A percentile compares a stretch with the other conserved stretches of the same genome.
Conservation (phyloP, 2,329 filamentous ascomycete species). For the Paraconiothyrium brasiliense region DNA sequence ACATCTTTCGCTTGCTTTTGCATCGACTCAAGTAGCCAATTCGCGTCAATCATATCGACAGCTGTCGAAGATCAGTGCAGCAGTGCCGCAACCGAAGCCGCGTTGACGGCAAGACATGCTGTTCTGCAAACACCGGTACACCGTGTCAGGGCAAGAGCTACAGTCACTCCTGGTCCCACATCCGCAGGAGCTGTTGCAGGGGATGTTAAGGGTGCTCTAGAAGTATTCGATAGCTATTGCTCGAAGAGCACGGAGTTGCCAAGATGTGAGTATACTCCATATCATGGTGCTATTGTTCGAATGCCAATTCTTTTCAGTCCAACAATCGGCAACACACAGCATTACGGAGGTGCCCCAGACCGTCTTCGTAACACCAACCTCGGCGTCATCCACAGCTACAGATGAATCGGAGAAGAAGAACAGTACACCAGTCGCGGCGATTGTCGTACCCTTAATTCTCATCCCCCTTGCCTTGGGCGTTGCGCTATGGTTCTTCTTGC, state of each 20-base stretch:
- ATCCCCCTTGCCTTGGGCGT: slow-evolving; percentile 11
- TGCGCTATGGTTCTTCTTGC: slow-evolving; percentile 16
- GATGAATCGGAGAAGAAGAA: not conserved
- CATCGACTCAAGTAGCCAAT: slow-evolving; percentile 19
- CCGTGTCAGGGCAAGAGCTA: slow-evolving; percentile 6
- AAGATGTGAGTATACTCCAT: slow-evolving; percentile 18
- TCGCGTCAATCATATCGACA: slow-evolving; percentile 21
- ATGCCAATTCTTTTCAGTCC: not conserved
- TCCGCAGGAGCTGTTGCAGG: slow-evolving; percentile 8
- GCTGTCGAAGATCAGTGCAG: slow-evolving; percentile 18
- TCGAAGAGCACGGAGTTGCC: slow-evolving; percentile 23
- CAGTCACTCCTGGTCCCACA: slow-evolving; percentile 5
- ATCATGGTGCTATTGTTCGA: too few species aligned
- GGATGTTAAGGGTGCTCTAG: slow-evolving; percentile 19
- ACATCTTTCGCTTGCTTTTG: slow-evolving; percentile 35
- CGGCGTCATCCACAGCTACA: not conserved
- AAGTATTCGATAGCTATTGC: slow-evolving; percentile 25
- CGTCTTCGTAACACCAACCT: not conserved
- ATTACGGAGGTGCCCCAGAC: slow-evolving; percentile 5
- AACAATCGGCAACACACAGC: not conserved
- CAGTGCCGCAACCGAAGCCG: slow-evolving; percentile 7
- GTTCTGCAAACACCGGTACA: not conserved
- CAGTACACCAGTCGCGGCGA: slow-evolving; percentile 12
- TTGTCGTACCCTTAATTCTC: slow-evolving; percentile 17
- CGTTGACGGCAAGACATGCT: slow-evolving; percentile 10